These are phyloP conservation scores for Leucoagaricus sp. DNA, from an alignment of 1,284 basidiomycete genomes.

Conservation along the genomic window DNA sequence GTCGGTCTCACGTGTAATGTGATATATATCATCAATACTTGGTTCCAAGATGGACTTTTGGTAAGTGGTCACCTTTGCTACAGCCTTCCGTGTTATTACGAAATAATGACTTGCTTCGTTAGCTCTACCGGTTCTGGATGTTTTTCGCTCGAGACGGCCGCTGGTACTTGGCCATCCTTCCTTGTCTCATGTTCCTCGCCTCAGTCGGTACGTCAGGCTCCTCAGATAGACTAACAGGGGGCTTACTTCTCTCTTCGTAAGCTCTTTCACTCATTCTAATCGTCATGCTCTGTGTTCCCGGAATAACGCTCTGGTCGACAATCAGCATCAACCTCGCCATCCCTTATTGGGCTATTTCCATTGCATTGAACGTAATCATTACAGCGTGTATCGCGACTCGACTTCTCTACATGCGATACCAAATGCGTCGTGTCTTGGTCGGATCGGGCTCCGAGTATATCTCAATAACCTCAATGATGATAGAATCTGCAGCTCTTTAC, in stretches of 20 bases:
- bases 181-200: conserved; percentile 13
- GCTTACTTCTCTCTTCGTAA: neutral
- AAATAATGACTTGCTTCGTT: neutral
- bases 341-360: conserved; percentile 16
- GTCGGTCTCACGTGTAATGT: conserved; percentile 13
- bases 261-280: conserved; percentile 7
- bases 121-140: conserved; percentile 17
- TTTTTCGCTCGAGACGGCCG: conserved; percentile 8
- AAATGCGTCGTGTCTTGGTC: conserved; percentile 6
- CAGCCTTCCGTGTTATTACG: neutral
- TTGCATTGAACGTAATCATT: conserved; percentile 16
- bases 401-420: conserved; percentile 15
- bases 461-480: conserved; percentile 16
- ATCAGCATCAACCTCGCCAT: conserved; percentile 15
- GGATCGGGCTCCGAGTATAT: conserved; percentile 15
- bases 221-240: neutral
- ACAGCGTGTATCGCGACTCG: conserved; percentile 11
- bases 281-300: conserved; percentile 10
- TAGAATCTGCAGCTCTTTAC: conserved; percentile 17
- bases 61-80: neutral
- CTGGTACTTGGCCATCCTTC: conserved; percentile 6
- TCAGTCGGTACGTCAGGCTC: conserved; percentile 14
- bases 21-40: conserved; percentile 12
- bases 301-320: conserved; percentile 13
- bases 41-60: conserved; percentile 14